Evolutionary conservation across 2,329 filamentous ascomycete species (phyloP).

Genomic region (Monilinia fructigena): DNA sequence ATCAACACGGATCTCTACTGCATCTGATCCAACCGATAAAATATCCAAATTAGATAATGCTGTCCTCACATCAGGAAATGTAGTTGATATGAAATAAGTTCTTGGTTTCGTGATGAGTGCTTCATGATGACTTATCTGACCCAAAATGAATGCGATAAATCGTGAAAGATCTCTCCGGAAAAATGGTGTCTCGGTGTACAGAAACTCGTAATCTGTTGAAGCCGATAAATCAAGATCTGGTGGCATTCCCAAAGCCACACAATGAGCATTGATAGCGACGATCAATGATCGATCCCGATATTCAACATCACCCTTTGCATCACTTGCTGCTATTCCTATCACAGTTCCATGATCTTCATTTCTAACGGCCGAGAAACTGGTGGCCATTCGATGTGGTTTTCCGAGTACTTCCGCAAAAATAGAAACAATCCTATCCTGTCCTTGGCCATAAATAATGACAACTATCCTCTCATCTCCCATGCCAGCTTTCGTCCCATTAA

Average conservation of each 20-base stretch:
- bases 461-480: constrained; percentile 57
- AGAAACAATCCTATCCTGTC: constrained; percentile 71
- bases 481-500: constrained; percentile 39
- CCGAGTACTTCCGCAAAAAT: constrained; percentile 78
- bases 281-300: constrained; percentile 58
- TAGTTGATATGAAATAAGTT: constrained; percentile 84
- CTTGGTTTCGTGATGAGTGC: constrained; percentile 73
- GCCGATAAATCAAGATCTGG: constrained; percentile 65
- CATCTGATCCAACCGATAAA: constrained; percentile 80
- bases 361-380: constrained; percentile 54
- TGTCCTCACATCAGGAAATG: constrained; percentile 80
- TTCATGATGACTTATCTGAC: constrained; percentile 75
- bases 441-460: constrained; percentile 66
- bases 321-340: constrained; percentile 60
- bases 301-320: constrained; percentile 57
- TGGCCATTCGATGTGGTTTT: constrained; percentile 63
- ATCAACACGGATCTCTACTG: constrained; percentile 81
- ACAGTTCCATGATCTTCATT: constrained; percentile 61
- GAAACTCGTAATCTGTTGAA: constrained; percentile 79
- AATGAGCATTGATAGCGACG: constrained; percentile 74
- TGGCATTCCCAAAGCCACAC: constrained; percentile 67
- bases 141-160: constrained; percentile 76
- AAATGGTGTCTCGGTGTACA: constrained; percentile 72
- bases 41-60: constrained; percentile 85
- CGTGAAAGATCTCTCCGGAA: constrained; percentile 73